phyloP scores from a whole-genome alignment of 1,284 basidiomycete genomes.

The Trichosporon ovoides region DNA sequence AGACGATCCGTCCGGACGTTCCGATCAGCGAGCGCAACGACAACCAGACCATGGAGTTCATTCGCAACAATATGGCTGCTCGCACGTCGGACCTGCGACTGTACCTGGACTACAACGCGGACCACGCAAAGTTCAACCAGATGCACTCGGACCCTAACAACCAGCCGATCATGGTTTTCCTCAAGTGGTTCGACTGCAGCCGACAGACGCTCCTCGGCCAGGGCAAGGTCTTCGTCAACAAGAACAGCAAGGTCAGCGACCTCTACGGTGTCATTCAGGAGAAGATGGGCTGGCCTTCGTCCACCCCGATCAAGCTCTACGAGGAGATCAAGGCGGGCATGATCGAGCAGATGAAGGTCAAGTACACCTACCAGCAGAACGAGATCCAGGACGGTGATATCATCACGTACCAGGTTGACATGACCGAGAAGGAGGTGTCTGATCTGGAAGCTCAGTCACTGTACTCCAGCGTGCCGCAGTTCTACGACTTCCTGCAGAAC shows the following conservation, averaged over 20 bases:
- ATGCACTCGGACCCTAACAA: slow-evolving; percentile 58
- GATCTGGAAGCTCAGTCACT: slow-evolving; percentile 86
- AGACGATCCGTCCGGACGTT: slow-evolving; percentile 96
- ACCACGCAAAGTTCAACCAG: slow-evolving; percentile 61
- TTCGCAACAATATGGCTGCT: slow-evolving; percentile 97
- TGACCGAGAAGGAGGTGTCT: slow-evolving; percentile 86
- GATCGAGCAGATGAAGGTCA: slow-evolving; percentile 98
- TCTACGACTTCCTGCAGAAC: slow-evolving; percentile 99
- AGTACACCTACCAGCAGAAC: slow-evolving; percentile 89
- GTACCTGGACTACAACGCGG: slow-evolving; percentile 88
- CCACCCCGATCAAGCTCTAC: slow-evolving; percentile 88
- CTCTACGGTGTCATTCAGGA: slow-evolving; percentile 83
- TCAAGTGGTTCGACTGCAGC: slow-evolving; percentile 97
- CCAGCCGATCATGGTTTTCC: slow-evolving; percentile 88
- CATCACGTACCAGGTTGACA: slow-evolving; percentile 98
- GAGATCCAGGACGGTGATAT: slow-evolving; percentile 99
- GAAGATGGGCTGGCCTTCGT: slow-evolving; percentile 92
- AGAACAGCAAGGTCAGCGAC: slow-evolving; percentile 84
- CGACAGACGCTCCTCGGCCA: slow-evolving; percentile 83
- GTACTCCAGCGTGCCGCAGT: slow-evolving; percentile 90
- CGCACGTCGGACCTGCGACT: slow-evolving; percentile 88
- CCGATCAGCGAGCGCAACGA: slow-evolving; percentile 93
- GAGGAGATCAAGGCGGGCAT: slow-evolving; percentile 99
- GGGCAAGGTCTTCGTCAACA: slow-evolving; percentile 83
- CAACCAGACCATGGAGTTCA: slow-evolving; percentile 84